Evolutionary conservation across 805 yeast genomes (phyloP), one percentile per base, ranked within the genome.

Genomic region (Kuraishia floccosa): DNA sequence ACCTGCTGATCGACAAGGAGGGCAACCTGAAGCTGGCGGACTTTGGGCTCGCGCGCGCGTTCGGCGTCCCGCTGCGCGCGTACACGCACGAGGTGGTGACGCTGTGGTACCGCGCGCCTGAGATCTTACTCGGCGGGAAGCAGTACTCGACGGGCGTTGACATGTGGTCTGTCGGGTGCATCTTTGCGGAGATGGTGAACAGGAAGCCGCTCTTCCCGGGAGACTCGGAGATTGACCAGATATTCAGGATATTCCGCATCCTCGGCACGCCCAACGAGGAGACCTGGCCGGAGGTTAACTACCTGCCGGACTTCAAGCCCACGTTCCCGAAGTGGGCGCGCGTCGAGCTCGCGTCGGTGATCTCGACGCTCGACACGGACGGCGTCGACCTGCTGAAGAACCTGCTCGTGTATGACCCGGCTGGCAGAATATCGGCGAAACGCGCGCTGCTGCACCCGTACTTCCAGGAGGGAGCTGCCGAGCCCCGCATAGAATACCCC

Each of bases 71-170:
- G 1, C 71, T 91, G 38, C 73, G 96, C 47, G 94, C 96, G 2
- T 91, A 89, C 50, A 89, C 98, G 9, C 96, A 91, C 57, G 98
- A 91, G 54, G 97, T 91, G 28, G 98, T 91, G 30, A 91, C 98
- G 0, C 62, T 91, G 43, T 91, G 98, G 98, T 91, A 91, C 54
- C 68, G 98, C 42, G 85, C 96, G 1, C 98, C 98, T 3, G 98
- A 91, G 57, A 84, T 91, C 34, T 62, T 91, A 37, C 69, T 91
- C 40, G 98, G 98, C 10, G 96, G 96, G 3, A 83, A 93, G 43
- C 96, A 91, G 48, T 91, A 91, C 55, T 84, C 96, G 22, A 91
- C 97, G 0, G 96, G 97, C 13, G 96, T 91, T 31, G 98, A 91
- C 54, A 86, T 91, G 81, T 91, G 98, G 98, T 84, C 96, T 8